Percentiles rank a stretch among this genome's conserved stretches.
Conservation (phyloP, 768 basidiomycete genomes). For the Boletus subparvulus region DNA sequence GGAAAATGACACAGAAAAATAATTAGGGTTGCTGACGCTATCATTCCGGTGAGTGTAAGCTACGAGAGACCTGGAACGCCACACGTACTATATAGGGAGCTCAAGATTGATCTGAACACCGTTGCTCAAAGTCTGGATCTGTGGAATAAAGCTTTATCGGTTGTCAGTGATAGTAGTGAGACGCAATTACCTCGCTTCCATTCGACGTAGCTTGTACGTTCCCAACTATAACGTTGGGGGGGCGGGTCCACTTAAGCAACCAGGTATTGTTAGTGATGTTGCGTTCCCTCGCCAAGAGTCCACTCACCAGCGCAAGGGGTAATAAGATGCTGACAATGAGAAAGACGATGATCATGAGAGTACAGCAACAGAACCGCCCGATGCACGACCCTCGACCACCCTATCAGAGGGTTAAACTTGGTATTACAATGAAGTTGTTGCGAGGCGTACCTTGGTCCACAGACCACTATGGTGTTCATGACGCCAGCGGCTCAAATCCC, state of each 20-base stretch:
- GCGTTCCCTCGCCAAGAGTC: background rate
- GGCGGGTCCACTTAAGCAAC: constrained; percentile 65
- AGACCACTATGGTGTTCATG: constrained; percentile 58
- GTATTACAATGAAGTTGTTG: background rate
- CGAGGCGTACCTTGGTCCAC: constrained; percentile 59
- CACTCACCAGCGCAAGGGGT: constrained; percentile 62
- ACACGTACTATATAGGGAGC: constrained; percentile 63
- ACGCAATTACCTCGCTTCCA: constrained; percentile 45
- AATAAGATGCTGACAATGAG: constrained; percentile 65
- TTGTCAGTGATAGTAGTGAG: background rate
- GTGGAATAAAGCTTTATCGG: constrained; percentile 21
- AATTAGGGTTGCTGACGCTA: constrained; percentile 82
- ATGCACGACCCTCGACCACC: constrained; percentile 60
- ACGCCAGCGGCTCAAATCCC: constrained; percentile 50
- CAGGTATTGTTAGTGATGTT: constrained; percentile 1
- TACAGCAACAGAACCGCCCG: constrained; percentile 76
- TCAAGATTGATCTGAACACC: constrained; percentile 59
- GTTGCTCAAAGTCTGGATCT: constrained; percentile 41
- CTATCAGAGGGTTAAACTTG: constrained; percentile 31
- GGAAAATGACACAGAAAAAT: constrained; percentile 65
- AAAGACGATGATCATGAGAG: constrained; percentile 63
- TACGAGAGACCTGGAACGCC: background rate
- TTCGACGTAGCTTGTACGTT: constrained; percentile 39
- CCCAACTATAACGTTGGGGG: constrained; percentile 66
- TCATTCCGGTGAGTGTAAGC: constrained; percentile 5